Percentiles rank a stretch among this genome's conserved stretches.
Evolutionary conservation across 306 rosid species (phyloP).

Genomic region (Cucurbita moschata): DNA sequence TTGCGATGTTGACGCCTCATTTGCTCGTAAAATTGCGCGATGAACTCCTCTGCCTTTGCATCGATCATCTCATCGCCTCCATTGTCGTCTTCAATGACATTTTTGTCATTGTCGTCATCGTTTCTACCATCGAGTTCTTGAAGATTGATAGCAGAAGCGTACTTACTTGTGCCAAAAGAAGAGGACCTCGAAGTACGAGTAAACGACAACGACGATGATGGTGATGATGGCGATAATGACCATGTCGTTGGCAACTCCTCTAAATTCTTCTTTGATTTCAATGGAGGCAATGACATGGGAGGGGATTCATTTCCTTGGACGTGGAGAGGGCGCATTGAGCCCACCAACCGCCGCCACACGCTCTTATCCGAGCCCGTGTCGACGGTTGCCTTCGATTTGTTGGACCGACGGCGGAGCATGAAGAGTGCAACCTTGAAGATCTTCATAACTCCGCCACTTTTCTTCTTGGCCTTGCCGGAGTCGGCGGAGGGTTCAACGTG

Average conservation of each 20-base stretch:
- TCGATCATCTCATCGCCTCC: constrained; percentile 52
- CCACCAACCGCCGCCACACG: not conserved
- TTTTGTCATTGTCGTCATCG: not conserved
- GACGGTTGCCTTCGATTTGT: constrained; percentile 13
- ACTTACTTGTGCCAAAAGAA: not conserved
- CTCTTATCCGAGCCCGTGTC: not conserved
- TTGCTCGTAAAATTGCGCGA: constrained; percentile 52
- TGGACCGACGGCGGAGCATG: constrained; percentile 28
- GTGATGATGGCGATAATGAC: not conserved
- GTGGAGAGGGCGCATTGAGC: not conserved
- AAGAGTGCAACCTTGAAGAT: constrained; percentile 26
- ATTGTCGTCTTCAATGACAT: not conserved
- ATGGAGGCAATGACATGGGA: not conserved
- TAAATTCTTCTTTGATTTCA: not conserved
- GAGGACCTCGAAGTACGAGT: not conserved
- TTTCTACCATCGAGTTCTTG: not conserved
- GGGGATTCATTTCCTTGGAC: not conserved
- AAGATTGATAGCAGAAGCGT: not conserved
- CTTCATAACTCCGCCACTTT: constrained; percentile 6
- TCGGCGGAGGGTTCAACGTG: not conserved
- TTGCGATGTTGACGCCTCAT: constrained; percentile 40
- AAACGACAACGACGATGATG: not conserved
- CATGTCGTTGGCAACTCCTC: not conserved
- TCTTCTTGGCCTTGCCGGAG: constrained; percentile 6
- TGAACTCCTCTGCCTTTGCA: constrained; percentile 61